phyloP scores from a whole-genome alignment of 1,284 basidiomycete genomes.

The Cerrena zonata region DNA sequence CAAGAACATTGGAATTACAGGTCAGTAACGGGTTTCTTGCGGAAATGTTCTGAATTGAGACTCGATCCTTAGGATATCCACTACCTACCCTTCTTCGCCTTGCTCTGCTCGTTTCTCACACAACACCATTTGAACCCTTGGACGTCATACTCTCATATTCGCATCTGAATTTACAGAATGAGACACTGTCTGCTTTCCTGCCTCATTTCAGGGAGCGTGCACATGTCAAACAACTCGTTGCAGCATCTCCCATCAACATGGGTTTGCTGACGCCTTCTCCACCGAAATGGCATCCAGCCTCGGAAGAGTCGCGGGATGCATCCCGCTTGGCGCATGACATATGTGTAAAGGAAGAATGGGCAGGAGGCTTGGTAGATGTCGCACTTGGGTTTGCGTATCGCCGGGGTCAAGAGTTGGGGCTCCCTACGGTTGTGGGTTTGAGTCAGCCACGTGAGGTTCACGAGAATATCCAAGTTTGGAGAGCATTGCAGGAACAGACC shows the following conservation, averaged over 20 bases:
- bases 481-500: slow-evolving; percentile 42
- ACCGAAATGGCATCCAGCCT: slow-evolving; percentile 85
- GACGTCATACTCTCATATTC: slow-evolving; percentile 83
- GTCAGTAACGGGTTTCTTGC: slow-evolving; percentile 33
- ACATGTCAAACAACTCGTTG: slow-evolving; percentile 63
- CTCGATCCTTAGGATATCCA: slow-evolving; percentile 63
- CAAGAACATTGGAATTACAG: slow-evolving; percentile 79
- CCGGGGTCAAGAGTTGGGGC: slow-evolving; percentile 36
- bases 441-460: slow-evolving; percentile 70
- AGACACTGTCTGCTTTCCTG: slow-evolving; percentile 57
- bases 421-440: slow-evolving; percentile 75
- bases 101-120: slow-evolving; percentile 67
- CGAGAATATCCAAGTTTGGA: slow-evolving; percentile 64
- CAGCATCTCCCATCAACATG: slow-evolving; percentile 91
- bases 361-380: slow-evolving; percentile 57
- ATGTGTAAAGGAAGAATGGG: slow-evolving; percentile 28
- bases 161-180: slow-evolving; percentile 83
- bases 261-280: slow-evolving; percentile 71
- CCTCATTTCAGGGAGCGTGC: slow-evolving; percentile 61
- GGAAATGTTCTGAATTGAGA: slow-evolving; percentile 2
- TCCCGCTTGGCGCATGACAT: slow-evolving; percentile 29
- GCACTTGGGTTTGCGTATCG: slow-evolving; percentile 72
- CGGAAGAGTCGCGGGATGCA: slow-evolving; percentile 43
- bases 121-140: slow-evolving; percentile 59
- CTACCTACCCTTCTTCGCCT: slow-evolving; percentile 85